phyloP scores from a whole-genome alignment of 2,329 filamentous ascomycete species.

The Penicillium brasilianum region DNA sequence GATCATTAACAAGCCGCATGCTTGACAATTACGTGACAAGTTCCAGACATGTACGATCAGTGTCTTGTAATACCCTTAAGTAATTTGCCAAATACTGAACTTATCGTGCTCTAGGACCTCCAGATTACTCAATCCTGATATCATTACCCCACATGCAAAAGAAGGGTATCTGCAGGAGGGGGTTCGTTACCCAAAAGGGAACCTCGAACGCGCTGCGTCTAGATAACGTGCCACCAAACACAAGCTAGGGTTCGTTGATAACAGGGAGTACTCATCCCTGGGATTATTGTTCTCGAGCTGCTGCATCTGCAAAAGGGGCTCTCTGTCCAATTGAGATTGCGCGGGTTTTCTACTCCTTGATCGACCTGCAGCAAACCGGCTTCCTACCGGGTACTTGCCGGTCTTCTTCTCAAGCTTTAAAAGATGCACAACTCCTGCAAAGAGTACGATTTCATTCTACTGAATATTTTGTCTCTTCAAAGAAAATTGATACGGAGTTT shows the following conservation, averaged over 20 bases:
- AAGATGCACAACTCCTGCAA: too few species aligned
- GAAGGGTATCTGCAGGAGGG: not conserved
- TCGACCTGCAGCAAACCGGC: not conserved
- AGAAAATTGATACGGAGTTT: too few species aligned
- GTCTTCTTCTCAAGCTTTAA: not conserved
- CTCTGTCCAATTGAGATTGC: not conserved
- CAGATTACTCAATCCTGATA: conserved; percentile 4
- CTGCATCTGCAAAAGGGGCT: not conserved
- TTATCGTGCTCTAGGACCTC: not conserved
- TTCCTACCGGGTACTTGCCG: not conserved
- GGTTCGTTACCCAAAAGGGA: conserved; percentile 3
- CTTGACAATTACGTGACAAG: not conserved
- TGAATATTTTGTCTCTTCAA: not conserved
- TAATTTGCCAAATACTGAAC: not conserved
- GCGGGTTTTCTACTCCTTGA: not conserved
- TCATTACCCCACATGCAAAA: not conserved
- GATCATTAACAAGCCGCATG: not conserved
- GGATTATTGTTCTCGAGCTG: not conserved
- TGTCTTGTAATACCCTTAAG: not conserved
- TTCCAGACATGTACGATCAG: not conserved
- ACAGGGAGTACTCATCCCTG: not conserved
- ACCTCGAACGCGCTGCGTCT: not conserved
- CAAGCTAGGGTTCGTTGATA: not conserved
- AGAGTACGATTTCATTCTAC: not conserved
- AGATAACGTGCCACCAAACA: not conserved